Evolutionary conservation across 371 early-diverging fungal genomes (phyloP).

Genomic region (Blakeslea trispora): DNA sequence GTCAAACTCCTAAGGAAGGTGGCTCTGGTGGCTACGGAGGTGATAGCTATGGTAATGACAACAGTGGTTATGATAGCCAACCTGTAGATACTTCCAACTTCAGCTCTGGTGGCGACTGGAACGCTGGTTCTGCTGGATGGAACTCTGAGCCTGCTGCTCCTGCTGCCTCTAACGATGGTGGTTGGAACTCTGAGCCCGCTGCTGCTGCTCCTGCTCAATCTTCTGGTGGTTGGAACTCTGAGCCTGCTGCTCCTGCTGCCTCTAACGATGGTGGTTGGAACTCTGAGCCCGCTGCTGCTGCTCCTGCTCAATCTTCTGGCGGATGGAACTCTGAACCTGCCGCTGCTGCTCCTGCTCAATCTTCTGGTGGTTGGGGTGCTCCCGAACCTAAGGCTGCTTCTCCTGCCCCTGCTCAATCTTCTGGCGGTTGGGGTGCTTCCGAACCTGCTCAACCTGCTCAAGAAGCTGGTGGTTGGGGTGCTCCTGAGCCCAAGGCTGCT

Average conservation of each 20-base stretch:
- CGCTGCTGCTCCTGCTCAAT: slow-evolving; percentile 19
- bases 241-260: slow-evolving; percentile 5
- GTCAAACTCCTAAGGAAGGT: slow-evolving; percentile 59
- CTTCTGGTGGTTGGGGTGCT: slow-evolving; percentile 18
- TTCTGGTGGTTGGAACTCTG: slow-evolving; percentile 26
- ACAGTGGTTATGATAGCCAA: slow-evolving; percentile 11
- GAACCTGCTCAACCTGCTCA: slow-evolving; percentile 17
- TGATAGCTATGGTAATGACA: slow-evolving; percentile 26
- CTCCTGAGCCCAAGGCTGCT: slow-evolving; percentile 8
- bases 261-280: slow-evolving; percentile 24
- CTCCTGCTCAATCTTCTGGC: slow-evolving; percentile 31
- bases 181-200: slow-evolving; percentile 27
- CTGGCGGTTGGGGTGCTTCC: slow-evolving; percentile 28
- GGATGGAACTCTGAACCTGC: slow-evolving; percentile 30
- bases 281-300: slow-evolving; percentile 13
- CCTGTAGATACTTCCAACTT: slow-evolving; percentile 19
- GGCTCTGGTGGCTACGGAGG: slow-evolving; percentile 27
- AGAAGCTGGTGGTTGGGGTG: slow-evolving; percentile 25
- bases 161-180: slow-evolving; percentile 15
- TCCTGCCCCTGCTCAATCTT: slow-evolving; percentile 14
- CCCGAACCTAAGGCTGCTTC: slow-evolving; percentile 23
- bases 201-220: slow-evolving; percentile 17
- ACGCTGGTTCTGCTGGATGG: slow-evolving; percentile 28
- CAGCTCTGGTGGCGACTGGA: slow-evolving; percentile 23
- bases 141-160: slow-evolving; percentile 20